phyloP scores from a whole-genome alignment of 2,329 filamentous ascomycete species.

The Juglanconis sp. region DNA sequence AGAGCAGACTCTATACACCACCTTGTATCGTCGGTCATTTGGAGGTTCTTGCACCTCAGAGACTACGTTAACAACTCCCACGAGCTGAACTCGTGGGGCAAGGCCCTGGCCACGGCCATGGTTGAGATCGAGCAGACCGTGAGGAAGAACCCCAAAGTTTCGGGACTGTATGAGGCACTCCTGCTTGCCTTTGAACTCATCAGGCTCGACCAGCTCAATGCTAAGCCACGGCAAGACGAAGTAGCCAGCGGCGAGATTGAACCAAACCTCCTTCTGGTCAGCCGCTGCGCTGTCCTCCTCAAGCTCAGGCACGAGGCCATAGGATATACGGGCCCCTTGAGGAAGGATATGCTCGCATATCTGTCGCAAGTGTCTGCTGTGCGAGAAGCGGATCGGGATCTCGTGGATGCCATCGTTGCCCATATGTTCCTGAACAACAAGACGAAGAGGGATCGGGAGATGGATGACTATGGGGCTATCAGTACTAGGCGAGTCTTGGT shows the following conservation, averaged over 20 bases:
- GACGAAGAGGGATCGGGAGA: constrained; percentile 63
- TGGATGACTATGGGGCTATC: constrained; percentile 60
- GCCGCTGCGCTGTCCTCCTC: constrained; percentile 78
- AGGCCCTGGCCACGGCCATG: constrained; percentile 70
- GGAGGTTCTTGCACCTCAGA: constrained; percentile 85
- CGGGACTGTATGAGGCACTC: constrained; percentile 68
- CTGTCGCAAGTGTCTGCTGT: constrained; percentile 79
- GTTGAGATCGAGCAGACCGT: constrained; percentile 56
- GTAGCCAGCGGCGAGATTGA: constrained; percentile 68
- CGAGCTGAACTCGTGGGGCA: constrained; percentile 79
- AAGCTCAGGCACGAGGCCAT: constrained; percentile 79
- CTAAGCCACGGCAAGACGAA: constrained; percentile 56
- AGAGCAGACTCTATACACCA: constrained; percentile 66
- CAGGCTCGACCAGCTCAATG: constrained; percentile 73
- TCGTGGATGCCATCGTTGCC: constrained; percentile 78
- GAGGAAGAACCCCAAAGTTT: constrained; percentile 40
- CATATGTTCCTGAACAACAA: constrained; percentile 80
- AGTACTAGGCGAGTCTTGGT: constrained; percentile 62
- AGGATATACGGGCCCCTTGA: constrained; percentile 91
- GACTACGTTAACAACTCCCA: constrained; percentile 80
- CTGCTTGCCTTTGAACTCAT: constrained; percentile 85
- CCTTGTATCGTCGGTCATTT: constrained; percentile 69
- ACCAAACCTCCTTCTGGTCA: constrained; percentile 74
- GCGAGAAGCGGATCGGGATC: constrained; percentile 73
- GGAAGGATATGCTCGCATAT: constrained; percentile 83